These are phyloP conservation scores for Trichoderma virens DNA, from an alignment of 495 filamentous ascomycete genomes.

Conservation along the genomic window DNA sequence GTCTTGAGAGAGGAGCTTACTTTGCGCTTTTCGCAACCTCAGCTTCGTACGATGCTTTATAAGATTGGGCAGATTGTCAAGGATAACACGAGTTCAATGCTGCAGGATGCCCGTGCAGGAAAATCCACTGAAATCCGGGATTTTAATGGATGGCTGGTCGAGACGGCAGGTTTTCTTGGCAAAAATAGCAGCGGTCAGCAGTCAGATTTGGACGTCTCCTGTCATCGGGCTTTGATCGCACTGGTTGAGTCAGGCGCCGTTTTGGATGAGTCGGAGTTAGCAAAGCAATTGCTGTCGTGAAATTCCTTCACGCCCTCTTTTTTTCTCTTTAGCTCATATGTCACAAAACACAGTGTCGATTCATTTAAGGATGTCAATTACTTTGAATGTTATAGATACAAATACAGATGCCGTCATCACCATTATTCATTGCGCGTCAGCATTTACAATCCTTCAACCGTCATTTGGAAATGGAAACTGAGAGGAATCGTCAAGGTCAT, in stretches of 20 bases:
- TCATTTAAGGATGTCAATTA: too few relatives aligned
- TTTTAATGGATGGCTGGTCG: constrained; percentile 76
- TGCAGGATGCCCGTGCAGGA: constrained; percentile 60
- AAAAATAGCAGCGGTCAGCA: neutral
- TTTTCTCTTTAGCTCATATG: too few relatives aligned
- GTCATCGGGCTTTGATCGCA: constrained; percentile 22
- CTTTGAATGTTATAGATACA: too few relatives aligned
- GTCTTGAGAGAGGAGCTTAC: constrained; percentile 47
- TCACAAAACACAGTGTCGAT: too few relatives aligned
- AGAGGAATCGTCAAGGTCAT: constrained; percentile 38
- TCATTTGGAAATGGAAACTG: neutral
- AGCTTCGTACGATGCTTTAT: constrained; percentile 20
- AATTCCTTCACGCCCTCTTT: too few relatives aligned
- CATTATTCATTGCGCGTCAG: neutral
- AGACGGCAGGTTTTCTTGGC: constrained; percentile 24
- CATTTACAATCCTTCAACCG: neutral
- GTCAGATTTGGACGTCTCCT: constrained; percentile 14
- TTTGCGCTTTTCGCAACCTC: constrained; percentile 18
- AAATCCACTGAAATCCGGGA: constrained; percentile 70
- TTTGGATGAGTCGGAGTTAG: constrained; percentile 19
- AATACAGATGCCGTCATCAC: too few relatives aligned
- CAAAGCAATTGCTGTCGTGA: constrained; percentile 19
- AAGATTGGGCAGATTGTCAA: constrained; percentile 51
- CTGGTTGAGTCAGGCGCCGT: constrained; percentile 20
- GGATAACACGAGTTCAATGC: constrained; percentile 69